Evolutionary conservation across 208 protist genomes (phyloP).

Genomic region (Leishmania arabica): DNA sequence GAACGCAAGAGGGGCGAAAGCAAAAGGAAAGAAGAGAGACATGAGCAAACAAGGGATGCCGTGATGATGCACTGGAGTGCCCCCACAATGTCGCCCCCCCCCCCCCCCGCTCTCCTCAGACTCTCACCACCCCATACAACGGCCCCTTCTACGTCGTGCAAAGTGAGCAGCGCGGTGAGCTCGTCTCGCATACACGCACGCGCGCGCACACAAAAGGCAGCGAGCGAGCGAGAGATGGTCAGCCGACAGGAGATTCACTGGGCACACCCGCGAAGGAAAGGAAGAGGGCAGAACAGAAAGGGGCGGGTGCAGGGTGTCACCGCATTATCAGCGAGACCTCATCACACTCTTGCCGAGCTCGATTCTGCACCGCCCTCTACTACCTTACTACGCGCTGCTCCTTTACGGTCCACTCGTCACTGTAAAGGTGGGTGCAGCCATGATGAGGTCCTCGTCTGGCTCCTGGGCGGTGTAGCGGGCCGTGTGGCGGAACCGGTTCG

Average conservation of each 20-base stretch:
- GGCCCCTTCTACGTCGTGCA: not conserved
- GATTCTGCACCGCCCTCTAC: not conserved
- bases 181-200: not conserved
- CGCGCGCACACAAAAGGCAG: not conserved
- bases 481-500: constrained; percentile 16
- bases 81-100: not conserved
- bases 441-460: constrained; percentile 32
- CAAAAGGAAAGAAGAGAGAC: not conserved
- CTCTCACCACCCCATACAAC: not conserved
- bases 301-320: not conserved
- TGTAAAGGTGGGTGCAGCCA: constrained; percentile 23
- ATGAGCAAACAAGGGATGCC: not conserved
- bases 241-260: not conserved
- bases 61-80: too few species aligned
- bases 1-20: not conserved
- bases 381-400: not conserved
- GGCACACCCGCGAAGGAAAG: too few species aligned
- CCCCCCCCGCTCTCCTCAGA: not conserved
- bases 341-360: not conserved
- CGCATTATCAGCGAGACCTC: not conserved
- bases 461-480: constrained; percentile 29
- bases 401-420: constrained; percentile 27
- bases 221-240: not conserved
- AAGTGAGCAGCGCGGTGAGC: not conserved
- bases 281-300: not conserved